Evolutionary conservation across 176 grass and related monocot genomes (phyloP).

Genomic region (Carex cristatella): DNA sequence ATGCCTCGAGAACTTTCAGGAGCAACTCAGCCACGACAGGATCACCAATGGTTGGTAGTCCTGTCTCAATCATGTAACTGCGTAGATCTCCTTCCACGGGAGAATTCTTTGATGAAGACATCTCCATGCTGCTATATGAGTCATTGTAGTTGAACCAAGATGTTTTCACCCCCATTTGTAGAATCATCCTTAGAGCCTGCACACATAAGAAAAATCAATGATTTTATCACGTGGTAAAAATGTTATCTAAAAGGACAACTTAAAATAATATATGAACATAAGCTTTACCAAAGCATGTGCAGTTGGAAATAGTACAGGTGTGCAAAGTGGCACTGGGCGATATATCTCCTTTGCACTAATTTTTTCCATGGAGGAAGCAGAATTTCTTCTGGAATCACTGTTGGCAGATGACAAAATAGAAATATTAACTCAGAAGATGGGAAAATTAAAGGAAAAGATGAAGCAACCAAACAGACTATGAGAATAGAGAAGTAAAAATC

Average conservation of each 20-base stretch:
- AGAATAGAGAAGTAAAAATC: conserved; percentile 19
- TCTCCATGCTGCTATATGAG: conserved; percentile 37
- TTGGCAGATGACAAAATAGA: conserved; percentile 34
- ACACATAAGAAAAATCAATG: background rate
- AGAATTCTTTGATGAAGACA: conserved; percentile 11
- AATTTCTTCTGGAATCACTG: conserved; percentile 50
- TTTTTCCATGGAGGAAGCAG: conserved; percentile 36
- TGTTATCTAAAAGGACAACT: conserved; percentile 3
- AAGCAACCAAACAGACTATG: background rate
- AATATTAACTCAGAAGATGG: conserved; percentile 12
- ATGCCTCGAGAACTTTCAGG: conserved; percentile 90
- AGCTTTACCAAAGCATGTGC: conserved; percentile 83
- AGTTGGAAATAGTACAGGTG: conserved; percentile 71
- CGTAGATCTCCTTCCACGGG: conserved; percentile 58
- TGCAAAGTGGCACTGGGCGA: conserved; percentile 77
- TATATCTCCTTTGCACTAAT: conserved; percentile 64
- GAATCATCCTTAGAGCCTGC: conserved; percentile 84
- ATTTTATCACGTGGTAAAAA: background rate
- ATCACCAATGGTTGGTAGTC: conserved; percentile 77
- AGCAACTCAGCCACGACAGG: conserved; percentile 87
- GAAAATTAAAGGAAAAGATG: background rate
- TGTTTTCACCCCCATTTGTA: conserved; percentile 90
- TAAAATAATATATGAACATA: conserved; percentile 16
- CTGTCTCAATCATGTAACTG: conserved; percentile 86
- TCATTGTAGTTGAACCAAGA: conserved; percentile 75